Evolutionary conservation across 73 alveolate species (phyloP), one percentile per base, ranked within the genome.

Genomic region (Paraurostyla sp.): DNA sequence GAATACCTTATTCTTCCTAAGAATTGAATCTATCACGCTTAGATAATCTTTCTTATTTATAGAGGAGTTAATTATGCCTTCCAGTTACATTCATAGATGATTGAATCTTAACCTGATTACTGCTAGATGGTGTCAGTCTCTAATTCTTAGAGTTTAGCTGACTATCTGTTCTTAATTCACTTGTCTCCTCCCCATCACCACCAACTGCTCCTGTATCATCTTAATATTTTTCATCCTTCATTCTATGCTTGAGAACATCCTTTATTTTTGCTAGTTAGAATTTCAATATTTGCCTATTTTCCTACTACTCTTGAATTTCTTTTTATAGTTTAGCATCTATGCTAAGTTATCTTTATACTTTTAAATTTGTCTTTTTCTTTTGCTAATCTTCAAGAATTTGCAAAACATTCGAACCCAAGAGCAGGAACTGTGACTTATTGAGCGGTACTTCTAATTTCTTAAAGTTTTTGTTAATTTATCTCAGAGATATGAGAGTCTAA

Each of bases 191-290:
- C 22, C 20, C 16, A 25, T 25, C 23, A 9, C 29, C 52, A 45
- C 54, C 86, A 13, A 46, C 18, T 46, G 13, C 18, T 46, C 18
- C 57, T 18, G 13, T 46, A 43, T 22, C 16, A 42, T 33, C 18
- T 23, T 73, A 2, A 25, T 48, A 73, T 50, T 48, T 73, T 40
- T 73, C 86, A 73, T 73, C 86, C 46, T 73, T 73, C 25, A 73
- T 6, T 73, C 69, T 81, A 81, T 40, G 82, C 78, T 81, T 30
- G 4, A 56, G 51, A 22, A 20, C 69, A 25, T 81, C 81, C 22
- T 36, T 20, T 16, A 60, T 22, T 71, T 81, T 52, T 22, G 25
- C 40, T 1, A 81, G 71, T 32, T 81, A 23, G 71, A n/a, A 54
- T 38, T 78, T 78, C n/a, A 51, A n/a, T 54, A 49, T 3, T 2